Base-by-base conservation (phyloP, 2,329 filamentous ascomycete species). In the Remersonia thermophila region DNA sequence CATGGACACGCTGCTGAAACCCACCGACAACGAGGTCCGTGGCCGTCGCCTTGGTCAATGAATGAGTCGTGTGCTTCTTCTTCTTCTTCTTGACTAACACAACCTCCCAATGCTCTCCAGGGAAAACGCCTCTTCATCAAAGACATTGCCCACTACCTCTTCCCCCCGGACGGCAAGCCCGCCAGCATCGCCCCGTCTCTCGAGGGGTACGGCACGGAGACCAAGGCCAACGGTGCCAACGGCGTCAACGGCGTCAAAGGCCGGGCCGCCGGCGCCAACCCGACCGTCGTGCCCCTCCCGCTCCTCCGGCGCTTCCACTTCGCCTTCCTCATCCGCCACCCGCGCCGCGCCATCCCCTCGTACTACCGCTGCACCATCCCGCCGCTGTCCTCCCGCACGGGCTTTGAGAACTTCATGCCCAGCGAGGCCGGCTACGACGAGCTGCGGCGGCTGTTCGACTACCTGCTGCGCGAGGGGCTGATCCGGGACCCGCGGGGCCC, bases 311-410 rank as follows among this genome's bases (percentile, higher is more conserved):
- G 76, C 47, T 96, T 93, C 62, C 86, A 95, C 60, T 96, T 89
- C 63, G 84, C 87, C 15, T 96, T 98, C 62, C 71, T 96, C 45
- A 96, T 98, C 66, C 87, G 91, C 39, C 86, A 96, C 57, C 91
- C 91, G n/a, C 77, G 84, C 51, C 77, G 77, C 55, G 82, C 83
- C 51, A 87, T 96, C 46, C 91, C 91, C 7, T 93, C 84, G 32
- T 96, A 89, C 66, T 94, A 81, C 69, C 81, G 89, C 49, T 96
- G 89, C 71, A 93, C 84, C 33, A 73, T 94, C 36, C 87, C 91
- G 11, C 91, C 91, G 0, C 69, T 95, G 38, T 77, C 82, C 53
- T 66, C 80, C 32, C 62, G 84, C 43, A 96, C 89, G 0, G 84
- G 85, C 7, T 96, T 93, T 65, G 68, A 80, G 58, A 65, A 85